Base-by-base conservation (phyloP, 805 yeast genomes). In the Metschnikowia santaceciliae region DNA sequence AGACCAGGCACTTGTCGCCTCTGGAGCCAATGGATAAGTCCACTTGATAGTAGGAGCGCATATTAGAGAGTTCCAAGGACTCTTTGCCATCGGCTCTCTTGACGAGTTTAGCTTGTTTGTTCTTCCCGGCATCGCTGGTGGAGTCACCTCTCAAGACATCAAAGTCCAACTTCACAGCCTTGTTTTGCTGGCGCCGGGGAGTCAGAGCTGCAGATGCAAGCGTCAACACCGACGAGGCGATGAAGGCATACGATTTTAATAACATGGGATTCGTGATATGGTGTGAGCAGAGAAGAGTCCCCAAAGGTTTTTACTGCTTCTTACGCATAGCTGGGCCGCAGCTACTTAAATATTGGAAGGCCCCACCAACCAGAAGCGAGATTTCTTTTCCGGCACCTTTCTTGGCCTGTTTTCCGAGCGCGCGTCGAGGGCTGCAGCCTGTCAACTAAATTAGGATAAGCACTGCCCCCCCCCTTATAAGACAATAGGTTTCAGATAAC, bases 1-100 rank as follows among this genome's bases (percentile, higher is more conserved):
- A 61, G 3, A 71, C 74, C n/a, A 61, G 61, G n/a, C 62, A 65
- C 32, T 37, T 39, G 40, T 52, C 57, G 14, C 45, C 47, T 15
- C 54, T 39, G 10, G 57, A 49, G 17, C 61, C 61, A n/a, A 58
- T n/a, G 36, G 39, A 36, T 1, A 56, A 32, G 15, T 51, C 49
- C 44, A 56, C 45, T 19, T 48, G 47, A 47, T 58, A 58, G 47
- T 47, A 49, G 6, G 54, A 52, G 13, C 49, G 53, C 36, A 44
- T 47, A 30, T 49, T 47, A 39, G 47, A 36, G n/a, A 52, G 48
- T 13, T 38, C 39, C 14, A 54, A 49, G n/a, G 46, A 49, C 3
- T 50, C 37, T 20, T 32, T 33, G 33, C 48, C 51, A 32, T 44
- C 36, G 17, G 26, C 46, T 26, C 55, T 48, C 35, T 49, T 51